These are phyloP conservation scores for Phalaenopsis aphrodite DNA, from an alignment of 106 monocot genomes.

Conservation along the genomic window DNA sequence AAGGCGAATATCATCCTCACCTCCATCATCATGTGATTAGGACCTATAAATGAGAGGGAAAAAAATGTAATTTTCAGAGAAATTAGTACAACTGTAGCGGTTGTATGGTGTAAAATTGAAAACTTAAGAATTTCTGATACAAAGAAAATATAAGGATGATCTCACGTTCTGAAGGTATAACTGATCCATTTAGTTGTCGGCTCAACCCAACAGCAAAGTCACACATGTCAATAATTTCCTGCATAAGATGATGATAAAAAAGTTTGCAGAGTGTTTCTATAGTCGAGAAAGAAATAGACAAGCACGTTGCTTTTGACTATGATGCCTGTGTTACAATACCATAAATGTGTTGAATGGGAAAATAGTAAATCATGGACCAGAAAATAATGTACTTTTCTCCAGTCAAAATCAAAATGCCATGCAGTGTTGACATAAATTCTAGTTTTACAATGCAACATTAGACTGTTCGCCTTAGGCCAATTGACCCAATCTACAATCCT, in stretches of 20 bases:
- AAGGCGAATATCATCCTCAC: conserved; percentile 28
- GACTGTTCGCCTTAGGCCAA: too few species aligned
- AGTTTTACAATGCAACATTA: too few species aligned
- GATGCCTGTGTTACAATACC: background rate
- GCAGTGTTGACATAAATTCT: too few species aligned
- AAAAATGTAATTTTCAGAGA: background rate
- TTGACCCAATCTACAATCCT: too few species aligned
- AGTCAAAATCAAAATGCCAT: background rate
- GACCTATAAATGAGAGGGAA: conserved; percentile 48
- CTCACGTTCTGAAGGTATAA: conserved; percentile 99
- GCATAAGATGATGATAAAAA: conserved; percentile 7
- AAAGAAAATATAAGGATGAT: background rate
- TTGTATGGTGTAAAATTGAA: conserved; percentile 1
- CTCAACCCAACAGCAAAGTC: conserved; percentile 97
- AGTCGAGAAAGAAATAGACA: background rate
- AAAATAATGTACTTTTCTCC: background rate
- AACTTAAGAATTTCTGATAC: conserved; percentile 3
- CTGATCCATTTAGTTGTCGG: conserved; percentile 86
- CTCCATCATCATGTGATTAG: conserved; percentile 99
- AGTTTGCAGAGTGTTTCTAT: background rate
- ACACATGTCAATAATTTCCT: conserved; percentile 99
- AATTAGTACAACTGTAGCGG: background rate
- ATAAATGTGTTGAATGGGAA: background rate
- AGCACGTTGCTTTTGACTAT: background rate
- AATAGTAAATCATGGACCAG: background rate